Conservation (phyloP, 805 yeast genomes). For the Kodamaea leandrae region DNA sequence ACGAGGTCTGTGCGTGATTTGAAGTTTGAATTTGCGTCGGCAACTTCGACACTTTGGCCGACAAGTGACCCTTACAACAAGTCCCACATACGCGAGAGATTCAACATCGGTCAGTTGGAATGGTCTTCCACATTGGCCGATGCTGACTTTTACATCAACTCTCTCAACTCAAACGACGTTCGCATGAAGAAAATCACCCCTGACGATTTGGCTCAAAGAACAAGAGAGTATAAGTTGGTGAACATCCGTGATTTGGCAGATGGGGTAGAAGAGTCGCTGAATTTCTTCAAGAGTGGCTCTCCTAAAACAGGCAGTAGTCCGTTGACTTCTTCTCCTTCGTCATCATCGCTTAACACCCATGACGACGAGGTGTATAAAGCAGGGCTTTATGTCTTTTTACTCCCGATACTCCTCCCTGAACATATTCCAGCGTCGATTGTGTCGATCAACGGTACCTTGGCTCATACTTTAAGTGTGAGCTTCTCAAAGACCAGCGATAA, state of each 20-base stretch:
- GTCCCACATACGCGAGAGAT: conserved; percentile 43
- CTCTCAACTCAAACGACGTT: conserved; percentile 43
- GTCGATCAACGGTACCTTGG: conserved; percentile 49
- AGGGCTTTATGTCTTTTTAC: conserved; percentile 66
- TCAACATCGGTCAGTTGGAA: conserved; percentile 44
- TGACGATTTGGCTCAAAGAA: conserved; percentile 43
- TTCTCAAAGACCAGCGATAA: conserved; percentile 39
- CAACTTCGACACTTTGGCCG: conserved; percentile 51
- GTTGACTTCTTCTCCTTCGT: not conserved
- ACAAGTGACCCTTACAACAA: conserved; percentile 50
- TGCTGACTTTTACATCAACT: conserved; percentile 44
- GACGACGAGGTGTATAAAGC: conserved; percentile 40
- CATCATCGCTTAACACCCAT: not conserved
- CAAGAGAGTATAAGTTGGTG: conserved; percentile 29
- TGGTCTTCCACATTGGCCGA: conserved; percentile 42
- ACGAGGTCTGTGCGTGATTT: conserved; percentile 34
- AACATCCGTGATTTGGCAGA: conserved; percentile 12
- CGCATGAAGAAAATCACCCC: conserved; percentile 40
- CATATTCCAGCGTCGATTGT: conserved; percentile 60
- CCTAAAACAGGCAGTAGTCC: no score
- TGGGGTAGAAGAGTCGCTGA: conserved; percentile 5
- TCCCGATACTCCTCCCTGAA: conserved; percentile 62
- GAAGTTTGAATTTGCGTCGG: conserved; percentile 42
- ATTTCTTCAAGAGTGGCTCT: not conserved
- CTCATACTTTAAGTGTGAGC: conserved; percentile 41